Evolutionary conservation across 2,329 filamentous ascomycete genomes (phyloP), one percentile per base, ranked within the genome.

Genomic region (Basipetospora chlamydospora): DNA sequence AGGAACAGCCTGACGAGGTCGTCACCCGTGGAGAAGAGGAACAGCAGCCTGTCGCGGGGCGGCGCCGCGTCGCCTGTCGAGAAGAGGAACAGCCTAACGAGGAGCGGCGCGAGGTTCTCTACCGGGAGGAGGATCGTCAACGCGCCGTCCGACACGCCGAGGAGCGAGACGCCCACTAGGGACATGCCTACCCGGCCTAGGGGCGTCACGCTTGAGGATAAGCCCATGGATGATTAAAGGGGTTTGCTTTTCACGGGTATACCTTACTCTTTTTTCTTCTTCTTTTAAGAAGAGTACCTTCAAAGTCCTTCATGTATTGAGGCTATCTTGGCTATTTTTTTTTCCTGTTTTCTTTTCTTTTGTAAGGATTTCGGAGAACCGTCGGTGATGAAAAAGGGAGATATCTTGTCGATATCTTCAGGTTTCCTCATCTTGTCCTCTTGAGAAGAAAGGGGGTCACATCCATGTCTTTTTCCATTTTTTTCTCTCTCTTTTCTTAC

Each of bases 1-100:
- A 39, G 36, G 23, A 40, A 44, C 33, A 32, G 41, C 16, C 44
- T 41, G 20, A 39, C 46, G 28, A 6, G 11, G 11, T 25, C 22
- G 22, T 25, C 22, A 11, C 22, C 22, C 11, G 22, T 25, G 11
- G 22, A 25, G 11, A 43, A 39, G 32, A 49, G 49, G 22, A 6
- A 7, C 7, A 7, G 7, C 11, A n/a, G n/a, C n/a, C n/a, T n/a
- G n/a, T n/a, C n/a, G n/a, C n/a, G n/a, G n/a, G n/a, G n/a, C n/a
- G n/a, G n/a, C n/a, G n/a, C n/a, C n/a, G n/a, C n/a, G 26, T 49
- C 49, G 16, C 45, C 47, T 44, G 40, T 71, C 3, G 71, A 77
- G 46, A 80, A 80, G 57, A 68, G 76, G 35, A 75, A 78, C 51
- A 81, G 76, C 43, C 54, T 80, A 13, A 66, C 67, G 31, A 65